Evolutionary conservation across 2,329 filamentous ascomycete genomes (phyloP).

Genomic region (Pseudogymnoascus sp.): DNA sequence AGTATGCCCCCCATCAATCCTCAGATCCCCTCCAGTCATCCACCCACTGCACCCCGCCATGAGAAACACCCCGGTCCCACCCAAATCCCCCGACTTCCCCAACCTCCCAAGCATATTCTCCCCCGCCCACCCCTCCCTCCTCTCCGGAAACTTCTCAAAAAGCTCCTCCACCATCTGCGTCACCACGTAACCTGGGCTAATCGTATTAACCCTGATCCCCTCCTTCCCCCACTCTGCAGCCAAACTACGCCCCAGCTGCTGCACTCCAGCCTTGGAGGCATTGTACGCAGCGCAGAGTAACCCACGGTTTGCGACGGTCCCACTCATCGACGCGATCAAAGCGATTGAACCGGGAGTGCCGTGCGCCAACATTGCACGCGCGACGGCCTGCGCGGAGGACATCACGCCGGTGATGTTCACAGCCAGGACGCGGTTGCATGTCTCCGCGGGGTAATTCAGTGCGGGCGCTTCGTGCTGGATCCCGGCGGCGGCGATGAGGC

Average conservation of each 20-base stretch:
- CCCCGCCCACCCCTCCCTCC: conserved; percentile 60
- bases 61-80: conserved; percentile 60
- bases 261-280: conserved; percentile 63
- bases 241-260: conserved; percentile 62
- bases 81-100: conserved; percentile 59
- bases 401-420: conserved; percentile 82
- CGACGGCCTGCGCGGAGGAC: conserved; percentile 83
- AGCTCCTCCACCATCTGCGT: conserved; percentile 77
- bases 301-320: conserved; percentile 65
- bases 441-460: conserved; percentile 68
- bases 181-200: conserved; percentile 71
- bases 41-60: conserved; percentile 59
- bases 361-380: conserved; percentile 59
- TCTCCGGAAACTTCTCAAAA: conserved; percentile 67
- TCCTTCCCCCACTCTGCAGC: conserved; percentile 60
- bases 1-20: background rate
- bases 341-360: conserved; percentile 55
- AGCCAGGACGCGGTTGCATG: conserved; percentile 69
- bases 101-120: conserved; percentile 77
- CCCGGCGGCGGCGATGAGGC: conserved; percentile 60
- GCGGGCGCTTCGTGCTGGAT: conserved; percentile 80
- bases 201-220: conserved; percentile 71
- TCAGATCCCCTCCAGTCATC: conserved; percentile 46
- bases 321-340: conserved; percentile 64
- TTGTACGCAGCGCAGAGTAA: conserved; percentile 60